These are phyloP conservation scores for Talaromyces sp. DNA, from an alignment of 2,329 filamentous ascomycete species.

Conservation along the genomic window DNA sequence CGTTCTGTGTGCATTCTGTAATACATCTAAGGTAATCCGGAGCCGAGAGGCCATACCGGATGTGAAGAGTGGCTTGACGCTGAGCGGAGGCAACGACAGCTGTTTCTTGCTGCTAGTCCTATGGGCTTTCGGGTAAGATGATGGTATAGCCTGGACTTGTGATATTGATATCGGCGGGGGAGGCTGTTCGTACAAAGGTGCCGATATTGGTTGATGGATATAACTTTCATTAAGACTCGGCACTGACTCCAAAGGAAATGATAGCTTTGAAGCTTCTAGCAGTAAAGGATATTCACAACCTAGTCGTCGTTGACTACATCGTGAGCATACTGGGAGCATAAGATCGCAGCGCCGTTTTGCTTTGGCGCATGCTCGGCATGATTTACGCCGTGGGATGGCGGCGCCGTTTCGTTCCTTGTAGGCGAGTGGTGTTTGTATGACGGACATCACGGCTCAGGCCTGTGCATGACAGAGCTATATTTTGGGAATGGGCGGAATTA, in stretches of 20 bases:
- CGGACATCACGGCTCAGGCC: conserved; percentile 1
- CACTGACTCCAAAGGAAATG: background rate
- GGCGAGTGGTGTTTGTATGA: conserved; percentile 11
- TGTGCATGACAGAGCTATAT: background rate
- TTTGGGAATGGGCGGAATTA: background rate
- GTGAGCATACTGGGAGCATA: conserved; percentile 49
- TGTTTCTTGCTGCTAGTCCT: background rate
- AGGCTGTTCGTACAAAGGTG: background rate
- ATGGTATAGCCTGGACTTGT: background rate
- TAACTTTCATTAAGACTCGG: background rate
- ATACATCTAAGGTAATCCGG: conserved; percentile 43
- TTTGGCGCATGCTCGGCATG: conserved; percentile 55
- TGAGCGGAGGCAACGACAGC: conserved; percentile 5
- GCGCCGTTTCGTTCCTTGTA: conserved; percentile 43
- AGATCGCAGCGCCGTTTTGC: conserved; percentile 58
- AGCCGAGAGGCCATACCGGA: conserved; percentile 25
- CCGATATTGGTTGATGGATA: background rate
- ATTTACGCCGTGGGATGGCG: conserved; percentile 49
- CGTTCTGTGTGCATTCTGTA: conserved; percentile 40
- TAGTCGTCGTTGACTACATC: conserved; percentile 50
- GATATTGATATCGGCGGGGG: background rate
- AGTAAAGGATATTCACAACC: conserved; percentile 45
- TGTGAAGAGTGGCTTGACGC: conserved; percentile 16
- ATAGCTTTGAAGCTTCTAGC: conserved; percentile 19
- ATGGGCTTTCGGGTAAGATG: background rate